Percentiles rank a stretch among this genome's conserved stretches.
Conservation (phyloP, 176 grass and related monocot genomes). For the Themeda triandra region DNA sequence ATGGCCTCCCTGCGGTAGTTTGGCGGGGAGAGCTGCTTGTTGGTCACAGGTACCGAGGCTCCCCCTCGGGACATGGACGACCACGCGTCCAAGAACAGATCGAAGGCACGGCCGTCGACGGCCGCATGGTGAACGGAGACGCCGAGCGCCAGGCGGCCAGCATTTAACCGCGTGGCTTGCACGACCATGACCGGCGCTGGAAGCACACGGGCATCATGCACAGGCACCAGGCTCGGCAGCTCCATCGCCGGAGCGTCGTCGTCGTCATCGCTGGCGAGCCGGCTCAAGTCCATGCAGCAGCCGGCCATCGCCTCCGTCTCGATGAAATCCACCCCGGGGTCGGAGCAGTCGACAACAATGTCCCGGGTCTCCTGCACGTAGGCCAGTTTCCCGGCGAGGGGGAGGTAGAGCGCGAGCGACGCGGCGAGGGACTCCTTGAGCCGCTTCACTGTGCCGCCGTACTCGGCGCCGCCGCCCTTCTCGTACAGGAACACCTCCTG, state of each 20-base stretch:
- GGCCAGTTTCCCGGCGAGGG: not conserved
- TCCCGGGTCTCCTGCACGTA: not conserved
- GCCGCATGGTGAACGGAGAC: not conserved
- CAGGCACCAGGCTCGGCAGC: not conserved
- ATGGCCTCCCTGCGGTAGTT: not conserved
- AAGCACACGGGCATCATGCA: not conserved
- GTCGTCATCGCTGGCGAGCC: too few relatives aligned
- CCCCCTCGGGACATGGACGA: not conserved
- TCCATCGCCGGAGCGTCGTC: not conserved
- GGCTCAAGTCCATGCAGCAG: not conserved
- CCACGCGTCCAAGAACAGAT: not conserved
- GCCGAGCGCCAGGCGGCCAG: not conserved
- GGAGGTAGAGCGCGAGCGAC: conserved; percentile 12
- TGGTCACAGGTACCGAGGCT: not conserved
- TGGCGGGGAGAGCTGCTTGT: too few relatives aligned
- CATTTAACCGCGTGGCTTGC: not conserved
- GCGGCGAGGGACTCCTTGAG: conserved; percentile 5
- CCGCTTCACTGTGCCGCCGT: not conserved
- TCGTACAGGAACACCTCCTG: not conserved
- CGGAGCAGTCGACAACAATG: conserved; percentile 3
- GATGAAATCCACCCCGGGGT: not conserved
- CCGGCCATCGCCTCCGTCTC: not conserved
- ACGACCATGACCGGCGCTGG: conserved; percentile 27
- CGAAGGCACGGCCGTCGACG: not conserved
- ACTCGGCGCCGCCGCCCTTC: not conserved